These are phyloP conservation scores for Tremellales sp. DNA, from an alignment of 1,284 basidiomycete species.

Conservation along the genomic window DNA sequence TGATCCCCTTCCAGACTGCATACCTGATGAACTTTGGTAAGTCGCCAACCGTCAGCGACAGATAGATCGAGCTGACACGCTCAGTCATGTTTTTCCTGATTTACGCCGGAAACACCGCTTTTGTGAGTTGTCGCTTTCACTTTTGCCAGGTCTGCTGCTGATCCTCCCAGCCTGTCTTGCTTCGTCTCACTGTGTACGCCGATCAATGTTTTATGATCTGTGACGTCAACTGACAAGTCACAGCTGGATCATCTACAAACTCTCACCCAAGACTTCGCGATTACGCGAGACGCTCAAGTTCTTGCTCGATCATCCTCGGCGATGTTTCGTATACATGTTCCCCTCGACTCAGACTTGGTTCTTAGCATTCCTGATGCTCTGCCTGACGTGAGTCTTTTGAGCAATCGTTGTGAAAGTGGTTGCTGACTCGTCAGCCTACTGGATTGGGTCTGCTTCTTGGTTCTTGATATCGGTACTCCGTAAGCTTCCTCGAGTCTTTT, in stretches of 20 bases:
- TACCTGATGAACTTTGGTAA: slow-evolving; percentile 68
- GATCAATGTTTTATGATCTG: not conserved
- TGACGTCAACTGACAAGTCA: slow-evolving; percentile 39
- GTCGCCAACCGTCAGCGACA: not conserved
- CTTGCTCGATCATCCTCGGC: slow-evolving; percentile 90
- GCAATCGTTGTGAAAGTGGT: not conserved
- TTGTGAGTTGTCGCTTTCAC: slow-evolving; percentile 60
- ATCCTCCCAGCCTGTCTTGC: slow-evolving; percentile 65
- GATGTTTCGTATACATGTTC: slow-evolving; percentile 93
- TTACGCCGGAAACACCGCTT: slow-evolving; percentile 86
- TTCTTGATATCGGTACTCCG: slow-evolving; percentile 80
- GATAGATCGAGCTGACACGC: not conserved
- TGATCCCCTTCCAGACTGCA: slow-evolving; percentile 80
- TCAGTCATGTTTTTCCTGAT: slow-evolving; percentile 59
- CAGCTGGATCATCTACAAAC: slow-evolving; percentile 70
- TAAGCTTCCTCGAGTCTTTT: slow-evolving; percentile 14
- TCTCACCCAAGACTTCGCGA: slow-evolving; percentile 59
- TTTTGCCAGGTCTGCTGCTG: slow-evolving; percentile 3
- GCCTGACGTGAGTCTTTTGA: slow-evolving; percentile 59
- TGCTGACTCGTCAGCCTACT: slow-evolving; percentile 54
- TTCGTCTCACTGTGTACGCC: slow-evolving; percentile 35
- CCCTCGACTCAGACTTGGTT: slow-evolving; percentile 96
- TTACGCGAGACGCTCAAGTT: slow-evolving; percentile 80
- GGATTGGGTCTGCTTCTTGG: slow-evolving; percentile 84
- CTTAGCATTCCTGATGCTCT: slow-evolving; percentile 62